A percentile compares a stretch with the other conserved stretches of the same genome.
Conservation (phyloP, 2,329 filamentous ascomycete species). For the Cordyceps cateniannulata region DNA sequence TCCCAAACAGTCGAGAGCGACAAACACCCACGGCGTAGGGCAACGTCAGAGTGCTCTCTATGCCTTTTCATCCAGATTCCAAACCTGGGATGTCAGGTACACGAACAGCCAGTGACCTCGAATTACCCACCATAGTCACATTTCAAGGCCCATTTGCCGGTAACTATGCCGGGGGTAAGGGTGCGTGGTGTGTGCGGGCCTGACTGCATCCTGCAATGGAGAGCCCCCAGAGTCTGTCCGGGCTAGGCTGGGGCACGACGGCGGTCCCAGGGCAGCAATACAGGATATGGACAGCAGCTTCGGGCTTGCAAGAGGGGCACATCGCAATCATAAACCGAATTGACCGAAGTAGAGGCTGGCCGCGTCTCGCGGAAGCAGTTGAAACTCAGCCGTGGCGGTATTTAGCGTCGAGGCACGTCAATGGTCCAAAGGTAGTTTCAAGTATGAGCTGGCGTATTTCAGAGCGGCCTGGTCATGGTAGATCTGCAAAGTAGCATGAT, state of each 20-base stretch:
- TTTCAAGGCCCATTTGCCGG: slow-evolving; percentile 7
- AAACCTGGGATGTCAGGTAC: neutral
- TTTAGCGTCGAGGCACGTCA: neutral
- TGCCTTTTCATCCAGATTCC: neutral
- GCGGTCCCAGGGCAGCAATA: neutral
- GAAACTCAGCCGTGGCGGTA: slow-evolving; percentile 3
- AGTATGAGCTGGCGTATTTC: neutral
- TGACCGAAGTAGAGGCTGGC: neutral
- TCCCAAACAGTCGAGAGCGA: neutral
- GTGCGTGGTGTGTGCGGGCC: neutral
- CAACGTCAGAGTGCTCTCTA: neutral
- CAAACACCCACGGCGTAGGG: neutral
- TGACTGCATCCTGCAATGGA: neutral
- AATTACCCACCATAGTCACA: slow-evolving; percentile 3
- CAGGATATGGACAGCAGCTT: neutral
- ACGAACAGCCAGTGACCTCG: neutral
- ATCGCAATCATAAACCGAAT: slow-evolving; percentile 5
- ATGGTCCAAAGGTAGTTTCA: neutral
- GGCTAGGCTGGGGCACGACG: neutral
- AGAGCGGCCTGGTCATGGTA: neutral
- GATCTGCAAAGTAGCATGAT: neutral
- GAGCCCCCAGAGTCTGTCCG: neutral
- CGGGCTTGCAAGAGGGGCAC: neutral
- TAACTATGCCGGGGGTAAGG: slow-evolving; percentile 3
- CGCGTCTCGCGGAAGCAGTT: neutral